Evolutionary conservation across 2,329 filamentous ascomycete species (phyloP).

Genomic region (Penicillium palitans): DNA sequence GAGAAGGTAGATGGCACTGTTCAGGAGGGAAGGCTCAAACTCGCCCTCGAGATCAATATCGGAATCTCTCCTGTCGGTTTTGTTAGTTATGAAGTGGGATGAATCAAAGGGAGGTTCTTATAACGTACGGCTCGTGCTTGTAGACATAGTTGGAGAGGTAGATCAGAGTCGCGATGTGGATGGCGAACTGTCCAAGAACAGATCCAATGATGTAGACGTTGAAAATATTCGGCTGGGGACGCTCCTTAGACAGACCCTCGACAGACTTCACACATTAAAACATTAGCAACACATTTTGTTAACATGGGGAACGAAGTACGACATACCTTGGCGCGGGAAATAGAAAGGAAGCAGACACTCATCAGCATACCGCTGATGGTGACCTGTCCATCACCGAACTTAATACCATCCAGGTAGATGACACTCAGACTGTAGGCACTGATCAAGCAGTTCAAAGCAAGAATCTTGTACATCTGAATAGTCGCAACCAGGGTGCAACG

Average conservation of each 20-base stretch:
- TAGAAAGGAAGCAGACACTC: constrained; percentile 98
- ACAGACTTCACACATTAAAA: constrained; percentile 60
- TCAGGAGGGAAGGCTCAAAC: constrained; percentile 88
- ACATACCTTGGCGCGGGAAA: constrained; percentile 82
- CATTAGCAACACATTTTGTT: constrained; percentile 12
- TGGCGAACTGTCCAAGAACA: constrained; percentile 92
- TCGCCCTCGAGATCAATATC: constrained; percentile 91
- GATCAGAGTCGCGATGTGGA: constrained; percentile 91
- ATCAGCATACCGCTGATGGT: constrained; percentile 99
- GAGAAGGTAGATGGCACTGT: constrained; percentile 93
- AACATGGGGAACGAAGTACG: neutral
- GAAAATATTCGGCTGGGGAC: constrained; percentile 97
- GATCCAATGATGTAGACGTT: constrained; percentile 98
- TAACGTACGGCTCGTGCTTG: constrained; percentile 74
- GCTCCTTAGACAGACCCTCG: constrained; percentile 92
- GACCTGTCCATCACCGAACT: constrained; percentile 97
- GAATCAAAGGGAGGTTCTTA: neutral
- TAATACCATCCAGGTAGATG: constrained; percentile 95
- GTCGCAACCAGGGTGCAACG: constrained; percentile 96
- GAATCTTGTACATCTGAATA: constrained; percentile 99
- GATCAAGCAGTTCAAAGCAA: constrained; percentile 95
- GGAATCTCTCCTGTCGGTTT: constrained; percentile 48
- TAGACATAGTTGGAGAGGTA: constrained; percentile 92
- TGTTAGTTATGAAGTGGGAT: constrained; percentile 35
- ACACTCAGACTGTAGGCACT: constrained; percentile 96